These are phyloP conservation scores for Solanum chmielewskii DNA, from an alignment of 257 asterid species.

Conservation along the genomic window DNA sequence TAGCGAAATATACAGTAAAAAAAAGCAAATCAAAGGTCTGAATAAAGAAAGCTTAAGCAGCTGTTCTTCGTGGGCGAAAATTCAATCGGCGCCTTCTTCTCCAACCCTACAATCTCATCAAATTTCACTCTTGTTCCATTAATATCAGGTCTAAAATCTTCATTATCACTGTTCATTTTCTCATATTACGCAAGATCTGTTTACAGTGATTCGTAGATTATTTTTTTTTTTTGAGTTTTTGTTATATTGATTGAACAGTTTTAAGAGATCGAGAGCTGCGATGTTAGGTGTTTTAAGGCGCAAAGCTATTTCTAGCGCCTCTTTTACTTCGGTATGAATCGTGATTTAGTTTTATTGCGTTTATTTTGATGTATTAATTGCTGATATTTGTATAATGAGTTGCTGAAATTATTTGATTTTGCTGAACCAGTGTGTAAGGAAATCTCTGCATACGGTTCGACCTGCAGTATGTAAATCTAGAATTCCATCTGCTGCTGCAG, in stretches of 20 bases:
- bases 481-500: constrained; percentile 20
- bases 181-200: background rate
- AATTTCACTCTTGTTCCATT: background rate
- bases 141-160: background rate
- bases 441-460: constrained; percentile 31
- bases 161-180: background rate
- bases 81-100: background rate
- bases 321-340: constrained; percentile 40
- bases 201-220: background rate
- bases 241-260: constrained; percentile 11
- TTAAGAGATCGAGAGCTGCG: constrained; percentile 22
- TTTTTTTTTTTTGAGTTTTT: background rate
- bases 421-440: constrained; percentile 37
- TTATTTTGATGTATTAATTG: background rate
- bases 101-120: background rate
- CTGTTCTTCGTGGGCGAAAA: background rate
- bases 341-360: background rate
- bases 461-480: constrained; percentile 28
- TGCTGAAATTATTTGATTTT: background rate
- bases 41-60: background rate
- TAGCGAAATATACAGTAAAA: background rate
- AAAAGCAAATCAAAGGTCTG: background rate
- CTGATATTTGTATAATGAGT: background rate
- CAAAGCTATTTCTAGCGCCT: constrained; percentile 55
- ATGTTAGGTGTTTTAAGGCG: constrained; percentile 92